Evolutionary conservation across 225 moss, liverwort and hornwort genomes (phyloP).

Genomic region (Bryum argenteum): DNA sequence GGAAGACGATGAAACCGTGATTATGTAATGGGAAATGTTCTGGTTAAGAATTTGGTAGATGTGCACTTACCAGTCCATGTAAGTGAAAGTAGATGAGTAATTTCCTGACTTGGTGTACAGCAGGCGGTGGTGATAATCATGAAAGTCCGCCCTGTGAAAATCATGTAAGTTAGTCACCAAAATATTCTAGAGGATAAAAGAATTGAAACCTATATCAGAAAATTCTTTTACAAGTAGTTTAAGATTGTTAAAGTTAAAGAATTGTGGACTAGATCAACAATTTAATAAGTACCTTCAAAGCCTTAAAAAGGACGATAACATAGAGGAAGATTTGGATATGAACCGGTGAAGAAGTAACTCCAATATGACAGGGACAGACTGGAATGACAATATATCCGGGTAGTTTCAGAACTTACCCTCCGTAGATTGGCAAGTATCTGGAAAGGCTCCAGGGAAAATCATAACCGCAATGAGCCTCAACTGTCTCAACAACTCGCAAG

Average conservation of each 20-base stretch:
- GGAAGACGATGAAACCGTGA: no score
- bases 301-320: no score
- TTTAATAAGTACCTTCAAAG: no score
- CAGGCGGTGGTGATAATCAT: conserved; percentile 97
- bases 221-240: no score
- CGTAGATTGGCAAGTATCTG: conserved; percentile 91
- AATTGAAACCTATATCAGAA: no score
- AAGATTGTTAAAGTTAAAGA: no score
- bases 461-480: conserved; percentile 97
- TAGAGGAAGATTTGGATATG: no score
- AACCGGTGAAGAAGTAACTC: no score
- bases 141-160: conserved; percentile 83
- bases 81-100: conserved; percentile 97
- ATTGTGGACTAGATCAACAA: no score
- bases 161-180: no score
- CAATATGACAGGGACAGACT: neutral
- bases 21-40: no score
- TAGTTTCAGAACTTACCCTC: conserved; percentile 63
- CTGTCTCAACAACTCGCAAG: conserved; percentile 93
- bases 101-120: conserved; percentile 98
- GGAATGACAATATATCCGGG: conserved; percentile 1
- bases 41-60: neutral
- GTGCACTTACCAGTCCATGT: conserved; percentile 86
- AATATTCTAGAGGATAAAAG: no score
- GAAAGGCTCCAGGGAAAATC: conserved; percentile 99